These are phyloP conservation scores for Salix exigua DNA, from an alignment of 345 rosid genomes.

Conservation along the genomic window DNA sequence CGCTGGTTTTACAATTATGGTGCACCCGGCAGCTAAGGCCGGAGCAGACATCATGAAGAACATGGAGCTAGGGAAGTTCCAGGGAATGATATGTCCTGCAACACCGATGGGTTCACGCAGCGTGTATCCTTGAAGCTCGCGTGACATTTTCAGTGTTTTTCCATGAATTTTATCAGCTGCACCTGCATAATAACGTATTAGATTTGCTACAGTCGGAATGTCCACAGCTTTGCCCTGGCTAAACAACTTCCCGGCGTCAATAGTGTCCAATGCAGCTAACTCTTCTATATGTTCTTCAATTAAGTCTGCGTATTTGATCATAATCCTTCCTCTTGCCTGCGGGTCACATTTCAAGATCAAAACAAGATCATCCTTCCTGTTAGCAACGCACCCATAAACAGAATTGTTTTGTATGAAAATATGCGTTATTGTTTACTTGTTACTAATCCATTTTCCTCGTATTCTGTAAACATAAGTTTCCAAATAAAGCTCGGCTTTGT, in stretches of 20 bases:
- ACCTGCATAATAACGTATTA: constrained; percentile 70
- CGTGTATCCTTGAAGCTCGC: constrained; percentile 61
- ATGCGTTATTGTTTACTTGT: too few species aligned
- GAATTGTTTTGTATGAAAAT: too few species aligned
- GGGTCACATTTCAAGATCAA: neutral
- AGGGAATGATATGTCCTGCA: constrained; percentile 75
- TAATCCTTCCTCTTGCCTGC: constrained; percentile 61
- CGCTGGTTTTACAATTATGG: constrained; percentile 80
- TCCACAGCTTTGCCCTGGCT: constrained; percentile 36
- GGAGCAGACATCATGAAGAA: constrained; percentile 69
- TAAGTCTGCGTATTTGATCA: constrained; percentile 60
- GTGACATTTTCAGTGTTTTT: constrained; percentile 55
- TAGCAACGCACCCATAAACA: too few species aligned
- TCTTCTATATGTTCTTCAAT: constrained; percentile 59
- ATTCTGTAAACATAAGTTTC: too few species aligned
- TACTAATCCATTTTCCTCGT: too few species aligned
- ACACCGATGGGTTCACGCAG: constrained; percentile 82
- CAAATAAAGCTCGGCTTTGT: too few species aligned
- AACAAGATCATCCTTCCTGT: neutral
- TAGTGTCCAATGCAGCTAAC: constrained; percentile 59
- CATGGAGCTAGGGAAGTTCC: constrained; percentile 73
- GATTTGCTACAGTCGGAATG: constrained; percentile 37
- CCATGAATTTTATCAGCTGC: constrained; percentile 94
- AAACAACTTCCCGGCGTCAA: constrained; percentile 68
- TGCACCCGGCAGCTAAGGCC: constrained; percentile 83